Evolutionary conservation across 148 eudicot genomes (phyloP).

Genomic region (Cornus florida): DNA sequence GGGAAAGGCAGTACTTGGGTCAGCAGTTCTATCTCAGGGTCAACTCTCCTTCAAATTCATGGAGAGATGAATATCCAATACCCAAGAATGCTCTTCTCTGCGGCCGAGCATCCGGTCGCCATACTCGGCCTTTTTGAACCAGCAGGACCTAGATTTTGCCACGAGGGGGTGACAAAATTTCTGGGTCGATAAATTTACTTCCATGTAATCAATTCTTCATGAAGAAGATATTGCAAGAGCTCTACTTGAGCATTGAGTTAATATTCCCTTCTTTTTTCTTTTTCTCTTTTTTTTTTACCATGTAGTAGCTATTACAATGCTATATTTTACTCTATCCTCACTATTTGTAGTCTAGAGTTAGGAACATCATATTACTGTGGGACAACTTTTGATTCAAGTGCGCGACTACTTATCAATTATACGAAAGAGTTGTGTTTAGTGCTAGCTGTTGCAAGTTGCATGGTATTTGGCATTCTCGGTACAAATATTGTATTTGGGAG

Average conservation of each 20-base stretch:
- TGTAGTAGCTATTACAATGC: not conserved
- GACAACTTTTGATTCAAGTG: too few species aligned
- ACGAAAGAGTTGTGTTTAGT: too few species aligned
- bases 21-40: slow-evolving; percentile 90
- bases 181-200: not conserved
- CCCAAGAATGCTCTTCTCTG: slow-evolving; percentile 92
- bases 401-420: too few species aligned
- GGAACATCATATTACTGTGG: too few species aligned
- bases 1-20: slow-evolving; percentile 87
- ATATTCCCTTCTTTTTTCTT: not conserved
- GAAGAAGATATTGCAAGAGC: not conserved
- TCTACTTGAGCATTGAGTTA: slow-evolving; percentile 8
- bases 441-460: too few species aligned
- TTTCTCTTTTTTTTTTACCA: not conserved
- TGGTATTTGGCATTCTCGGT: too few species aligned
- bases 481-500: too few species aligned
- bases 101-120: slow-evolving; percentile 76
- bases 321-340: too few species aligned
- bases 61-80: slow-evolving; percentile 78
- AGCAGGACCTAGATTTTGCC: slow-evolving; percentile 22
- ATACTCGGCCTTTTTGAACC: slow-evolving; percentile 61
- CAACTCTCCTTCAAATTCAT: slow-evolving; percentile 55
- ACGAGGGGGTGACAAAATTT: slow-evolving; percentile 49
- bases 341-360: too few species aligned
- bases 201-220: not conserved